These are phyloP conservation scores for Leccinum disarticulatum DNA, from an alignment of 768 basidiomycete species.

Conservation along the genomic window DNA sequence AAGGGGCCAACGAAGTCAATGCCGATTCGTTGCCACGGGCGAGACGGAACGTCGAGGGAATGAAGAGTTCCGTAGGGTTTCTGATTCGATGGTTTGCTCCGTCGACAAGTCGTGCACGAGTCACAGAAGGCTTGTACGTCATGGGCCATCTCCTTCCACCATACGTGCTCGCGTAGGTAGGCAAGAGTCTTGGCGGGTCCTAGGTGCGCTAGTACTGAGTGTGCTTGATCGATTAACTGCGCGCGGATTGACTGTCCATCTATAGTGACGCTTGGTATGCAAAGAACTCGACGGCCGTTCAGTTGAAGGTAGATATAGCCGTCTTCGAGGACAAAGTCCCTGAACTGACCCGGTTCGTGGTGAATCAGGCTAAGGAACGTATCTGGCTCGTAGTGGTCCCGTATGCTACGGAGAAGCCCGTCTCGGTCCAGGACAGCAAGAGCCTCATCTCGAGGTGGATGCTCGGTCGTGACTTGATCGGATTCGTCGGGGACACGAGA, in stretches of 20 bases:
- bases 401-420: not conserved
- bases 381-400: not conserved
- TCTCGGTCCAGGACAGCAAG: not conserved
- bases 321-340: not conserved
- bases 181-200: conserved; percentile 34
- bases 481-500: too few species aligned
- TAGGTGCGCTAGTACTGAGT: conserved; percentile 40
- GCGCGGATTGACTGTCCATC: conserved; percentile 26
- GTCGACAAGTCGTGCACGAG: not conserved
- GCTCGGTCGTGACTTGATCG: too few species aligned
- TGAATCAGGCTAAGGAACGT: not conserved
- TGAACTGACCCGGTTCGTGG: not conserved
- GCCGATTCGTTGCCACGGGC: conserved; percentile 37
- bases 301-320: not conserved
- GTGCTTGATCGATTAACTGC: conserved; percentile 37
- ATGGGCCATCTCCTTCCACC: conserved; percentile 38
- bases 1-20: conserved; percentile 37
- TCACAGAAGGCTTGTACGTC: conserved; percentile 21
- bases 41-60: conserved; percentile 19
- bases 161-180: conserved; percentile 8
- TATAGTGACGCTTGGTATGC: conserved; percentile 23
- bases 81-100: conserved; percentile 24
- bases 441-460: too few species aligned
- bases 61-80: conserved; percentile 17
- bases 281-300: not conserved